Base-by-base conservation (phyloP, 352 stramenopile genomes). In the Globisporangium yorkense region DNA sequence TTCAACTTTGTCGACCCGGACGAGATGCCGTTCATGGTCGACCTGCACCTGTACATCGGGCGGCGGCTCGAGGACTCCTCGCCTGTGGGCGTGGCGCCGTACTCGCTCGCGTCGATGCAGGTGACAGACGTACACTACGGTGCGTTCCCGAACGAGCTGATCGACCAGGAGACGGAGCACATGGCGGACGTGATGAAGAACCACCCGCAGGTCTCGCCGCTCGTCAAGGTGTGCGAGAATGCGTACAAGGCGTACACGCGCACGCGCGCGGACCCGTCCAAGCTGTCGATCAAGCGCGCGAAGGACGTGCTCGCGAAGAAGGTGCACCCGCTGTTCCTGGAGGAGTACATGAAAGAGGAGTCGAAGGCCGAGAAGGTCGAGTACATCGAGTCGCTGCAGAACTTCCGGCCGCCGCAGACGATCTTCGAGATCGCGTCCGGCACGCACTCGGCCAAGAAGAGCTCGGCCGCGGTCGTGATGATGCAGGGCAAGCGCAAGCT, bases 1-100 rank as follows among this genome's bases (percentile, higher is more conserved):
- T 98, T 97, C 71, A 98, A 79, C 68, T 87, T 99, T 63, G 94
- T 99, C 15, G 97, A 99, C 62, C 96, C 96, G 20, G 96, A 99
- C 59, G 97, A 99, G 69, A 73, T 98, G 51, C 94, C 97, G 13
- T 99, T 99, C 75, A 98, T 99, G 92, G 88, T 99, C 24, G 97
- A 99, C 70, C 62, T 99, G 39, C 89, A 98, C 68, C 59, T 98
- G 45, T 99, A 98, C 74, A 87, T 99, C 40, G 95, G 94, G 44
- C 87, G 87, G 2, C 82, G 83, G 18, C 71, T 92, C 29, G 82
- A 87, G 27, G 82, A 92, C 60, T 92, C 82, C 29, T 84, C 75
- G 5, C 86, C 82, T 0, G 63, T 72, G 33, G 72, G 72, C 8
- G 68, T 67, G 6, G 70, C 75, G 62, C 71, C 81, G 13, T 99